A percentile compares a stretch with the other conserved stretches of the same genome.
Conservation (phyloP, 495 filamentous ascomycete genomes). For the Annulohypoxylon stygium region DNA sequence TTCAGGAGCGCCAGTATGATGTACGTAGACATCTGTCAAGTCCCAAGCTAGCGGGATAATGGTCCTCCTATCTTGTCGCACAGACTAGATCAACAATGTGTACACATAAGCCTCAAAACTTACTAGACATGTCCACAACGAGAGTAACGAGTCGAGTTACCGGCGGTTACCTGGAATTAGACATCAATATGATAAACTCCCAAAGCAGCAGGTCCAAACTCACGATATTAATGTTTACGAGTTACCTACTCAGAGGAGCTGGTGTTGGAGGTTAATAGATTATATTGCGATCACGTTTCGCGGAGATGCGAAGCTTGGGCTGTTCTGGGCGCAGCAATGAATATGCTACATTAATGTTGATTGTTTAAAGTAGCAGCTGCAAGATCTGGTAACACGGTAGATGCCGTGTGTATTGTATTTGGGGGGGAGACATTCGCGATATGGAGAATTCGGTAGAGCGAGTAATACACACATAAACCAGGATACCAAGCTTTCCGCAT, state of each 20-base stretch:
- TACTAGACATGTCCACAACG: conserved; percentile 8
- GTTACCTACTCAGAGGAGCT: conserved; percentile 26
- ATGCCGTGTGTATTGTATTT: not conserved
- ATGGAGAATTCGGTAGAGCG: not conserved
- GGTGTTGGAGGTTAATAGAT: conserved; percentile 22
- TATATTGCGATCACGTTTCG: not conserved
- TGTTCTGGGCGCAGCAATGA: conserved; percentile 26
- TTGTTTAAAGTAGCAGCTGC: conserved; percentile 28
- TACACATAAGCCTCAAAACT: conserved; percentile 11
- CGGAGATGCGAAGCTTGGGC: conserved; percentile 22
- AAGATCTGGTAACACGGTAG: conserved; percentile 29
- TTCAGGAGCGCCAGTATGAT: conserved; percentile 16
- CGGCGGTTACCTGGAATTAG: not conserved
- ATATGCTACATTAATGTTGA: conserved; percentile 24
- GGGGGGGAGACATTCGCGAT: not conserved
- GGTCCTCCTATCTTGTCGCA: conserved; percentile 21
- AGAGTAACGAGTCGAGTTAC: not conserved
- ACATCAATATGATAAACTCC: conserved; percentile 1
- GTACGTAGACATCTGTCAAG: conserved; percentile 20
- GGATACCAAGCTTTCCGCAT: conserved; percentile 6
- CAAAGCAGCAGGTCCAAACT: conserved; percentile 25
- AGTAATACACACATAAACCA: not conserved
- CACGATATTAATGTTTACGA: conserved; percentile 4
- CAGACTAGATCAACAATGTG: conserved; percentile 24
- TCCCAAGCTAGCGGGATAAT: conserved; percentile 17